A percentile compares a stretch with the other conserved stretches of the same genome.
These are phyloP conservation scores for Cadophora sp. DNA, from an alignment of 2,329 filamentous ascomycete species.

Conservation along the genomic window DNA sequence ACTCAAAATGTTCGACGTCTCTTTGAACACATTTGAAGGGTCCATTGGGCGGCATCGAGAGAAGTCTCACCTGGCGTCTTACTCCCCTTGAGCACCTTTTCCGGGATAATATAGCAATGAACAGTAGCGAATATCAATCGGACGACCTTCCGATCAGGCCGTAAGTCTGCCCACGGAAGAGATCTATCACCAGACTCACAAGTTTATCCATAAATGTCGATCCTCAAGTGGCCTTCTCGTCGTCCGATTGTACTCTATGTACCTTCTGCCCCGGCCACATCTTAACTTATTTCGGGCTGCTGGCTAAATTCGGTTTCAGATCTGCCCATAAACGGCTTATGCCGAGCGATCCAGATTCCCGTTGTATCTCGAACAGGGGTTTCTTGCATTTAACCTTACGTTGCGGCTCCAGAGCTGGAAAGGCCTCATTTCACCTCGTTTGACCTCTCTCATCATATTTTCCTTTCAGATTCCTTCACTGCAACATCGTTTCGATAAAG, in stretches of 20 bases:
- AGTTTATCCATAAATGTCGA: not conserved
- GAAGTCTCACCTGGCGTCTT: too few relatives aligned
- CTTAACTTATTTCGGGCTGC: conserved; percentile 4
- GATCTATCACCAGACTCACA: not conserved
- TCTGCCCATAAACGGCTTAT: not conserved
- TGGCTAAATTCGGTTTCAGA: conserved; percentile 11
- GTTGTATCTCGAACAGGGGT: not conserved
- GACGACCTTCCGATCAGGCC: not conserved
- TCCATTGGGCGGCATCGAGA: too few relatives aligned
- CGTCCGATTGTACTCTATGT: not conserved
- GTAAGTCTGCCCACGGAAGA: not conserved
- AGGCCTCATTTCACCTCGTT: conserved; percentile 6
- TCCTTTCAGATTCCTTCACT: not conserved
- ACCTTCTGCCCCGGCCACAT: not conserved
- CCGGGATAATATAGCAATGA: too few relatives aligned
- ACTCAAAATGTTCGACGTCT: too few relatives aligned
- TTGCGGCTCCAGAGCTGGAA: not conserved
- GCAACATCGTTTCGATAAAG: not conserved
- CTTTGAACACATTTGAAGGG: too few relatives aligned
- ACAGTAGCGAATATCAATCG: not conserved
- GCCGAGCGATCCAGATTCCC: not conserved
- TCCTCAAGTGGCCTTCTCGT: not conserved
- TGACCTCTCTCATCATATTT: not conserved
- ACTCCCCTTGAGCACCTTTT: too few relatives aligned
- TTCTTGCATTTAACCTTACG: conserved; percentile 15